Conservation (phyloP, 2,329 filamentous ascomycete species). For the Arthrobotrys sinensis region DNA sequence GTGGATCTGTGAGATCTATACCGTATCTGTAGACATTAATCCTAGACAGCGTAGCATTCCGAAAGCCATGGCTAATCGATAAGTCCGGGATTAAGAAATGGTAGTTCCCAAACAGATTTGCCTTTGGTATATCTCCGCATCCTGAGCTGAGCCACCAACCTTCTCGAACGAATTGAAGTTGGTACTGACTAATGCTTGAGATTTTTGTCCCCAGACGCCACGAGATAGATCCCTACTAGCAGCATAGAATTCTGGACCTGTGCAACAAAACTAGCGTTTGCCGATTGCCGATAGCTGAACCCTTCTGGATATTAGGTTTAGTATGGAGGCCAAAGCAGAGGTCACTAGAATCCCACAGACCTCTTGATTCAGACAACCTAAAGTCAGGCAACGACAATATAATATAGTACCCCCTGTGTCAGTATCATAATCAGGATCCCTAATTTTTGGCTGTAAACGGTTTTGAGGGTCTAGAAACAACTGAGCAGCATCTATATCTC, state of each 20-base stretch:
- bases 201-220: neutral
- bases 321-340: too few relatives aligned
- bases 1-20: neutral
- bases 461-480: neutral
- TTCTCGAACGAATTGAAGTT: neutral
- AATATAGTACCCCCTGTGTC: too few relatives aligned
- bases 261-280: too few relatives aligned
- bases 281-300: too few relatives aligned
- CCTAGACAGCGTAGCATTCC: constrained; percentile 23
- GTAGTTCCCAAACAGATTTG: neutral
- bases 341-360: too few relatives aligned
- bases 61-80: constrained; percentile 13
- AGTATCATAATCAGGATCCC: too few relatives aligned
- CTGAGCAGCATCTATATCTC: neutral
- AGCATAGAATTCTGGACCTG: neutral
- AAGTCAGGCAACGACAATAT: too few relatives aligned
- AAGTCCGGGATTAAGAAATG: constrained; percentile 8
- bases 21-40: constrained; percentile 8
- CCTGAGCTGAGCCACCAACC: neutral
- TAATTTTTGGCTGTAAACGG: neutral
- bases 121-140: constrained; percentile 1
- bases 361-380: too few relatives aligned
- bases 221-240: neutral
- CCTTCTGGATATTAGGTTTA: too few relatives aligned
- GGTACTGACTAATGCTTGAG: neutral